These are phyloP conservation scores for Sphagnum tenellum DNA, from an alignment of 225 moss, liverwort and hornwort genomes.

Conservation along the genomic window DNA sequence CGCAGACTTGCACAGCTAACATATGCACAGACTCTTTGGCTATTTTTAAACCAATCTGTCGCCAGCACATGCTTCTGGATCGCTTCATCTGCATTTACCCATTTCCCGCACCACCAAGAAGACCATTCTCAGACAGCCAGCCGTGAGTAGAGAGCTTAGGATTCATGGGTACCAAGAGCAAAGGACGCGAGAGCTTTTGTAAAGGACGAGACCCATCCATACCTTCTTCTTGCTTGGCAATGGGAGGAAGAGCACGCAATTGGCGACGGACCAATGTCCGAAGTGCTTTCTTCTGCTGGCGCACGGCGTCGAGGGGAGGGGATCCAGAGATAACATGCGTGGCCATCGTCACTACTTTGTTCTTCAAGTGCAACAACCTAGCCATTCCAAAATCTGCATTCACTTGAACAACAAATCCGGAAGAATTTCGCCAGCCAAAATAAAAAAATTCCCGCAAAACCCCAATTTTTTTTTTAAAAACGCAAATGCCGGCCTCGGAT, in stretches of 20 bases:
- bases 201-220: not conserved
- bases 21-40: conserved; percentile 74
- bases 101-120: not conserved
- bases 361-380: too few species aligned
- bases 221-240: conserved; percentile 65
- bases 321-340: conserved; percentile 5
- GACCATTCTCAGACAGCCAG: not conserved
- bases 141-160: not conserved
- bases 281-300: conserved; percentile 59
- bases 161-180: not conserved
- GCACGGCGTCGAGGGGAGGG: conserved; percentile 25
- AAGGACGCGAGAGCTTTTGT: not conserved
- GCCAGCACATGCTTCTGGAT: conserved; percentile 76
- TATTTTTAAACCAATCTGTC: conserved; percentile 75
- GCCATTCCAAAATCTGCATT: too few species aligned
- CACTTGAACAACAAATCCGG: too few species aligned
- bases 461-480: too few species aligned
- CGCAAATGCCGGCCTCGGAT: too few species aligned
- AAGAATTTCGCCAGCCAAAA: too few species aligned
- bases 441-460: too few species aligned
- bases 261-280: conserved; percentile 55
- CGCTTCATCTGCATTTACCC: conserved; percentile 46
- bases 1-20: conserved; percentile 70
- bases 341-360: conserved; percentile 16
- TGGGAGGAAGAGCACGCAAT: conserved; percentile 48